Base-by-base conservation (phyloP, 768 basidiomycete species). In the Leccinum rimulosum region DNA sequence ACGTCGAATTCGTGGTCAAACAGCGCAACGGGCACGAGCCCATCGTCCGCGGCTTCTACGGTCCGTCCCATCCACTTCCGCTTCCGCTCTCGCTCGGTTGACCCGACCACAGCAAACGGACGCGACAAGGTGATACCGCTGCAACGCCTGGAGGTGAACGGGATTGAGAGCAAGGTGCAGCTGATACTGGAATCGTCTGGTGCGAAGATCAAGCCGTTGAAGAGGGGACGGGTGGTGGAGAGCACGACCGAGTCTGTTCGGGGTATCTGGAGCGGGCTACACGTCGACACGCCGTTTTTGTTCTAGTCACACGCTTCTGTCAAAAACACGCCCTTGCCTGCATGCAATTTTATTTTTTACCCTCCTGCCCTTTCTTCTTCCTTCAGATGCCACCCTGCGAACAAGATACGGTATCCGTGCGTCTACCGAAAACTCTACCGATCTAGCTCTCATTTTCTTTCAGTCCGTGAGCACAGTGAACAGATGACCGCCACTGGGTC, bases 251-350 rank as follows among this genome's bases (percentile, higher is more conserved):
- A 91, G 75, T 82, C 91, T 17, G 80, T 90, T 10, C 85, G 93
- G 71, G 93, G 93, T 55, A 91, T 95, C 63, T 95, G 92, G 93
- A 90, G 88, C 70, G 91, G 93, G 19, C 74, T 95, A 61, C 93
- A 95, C 66, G 89, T 89, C 63, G 83, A 86, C 66, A 82, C 86
- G 57, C 86, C 88, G 17, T 83, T 80, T 76, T 77, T 75, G 59
- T 79, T 84, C 69, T 81, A 62, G 67, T 59, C 27, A 49, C 27
- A 28, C 69, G 65, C 50, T 56, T 38, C 47, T 38, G 35, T 33
- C 52, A 10, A 64, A 68, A 70, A 74, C 72, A 73, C 72, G 72
- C 73, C 59, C 48, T 56, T 61, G 56, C 72, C 72, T 66, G 70
- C 71, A 64, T 53, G 69, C 70, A 54, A 28, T 19, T 52, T 61